Conservation (phyloP, 805 yeast genomes). For the Starmerella riodocensis region DNA sequence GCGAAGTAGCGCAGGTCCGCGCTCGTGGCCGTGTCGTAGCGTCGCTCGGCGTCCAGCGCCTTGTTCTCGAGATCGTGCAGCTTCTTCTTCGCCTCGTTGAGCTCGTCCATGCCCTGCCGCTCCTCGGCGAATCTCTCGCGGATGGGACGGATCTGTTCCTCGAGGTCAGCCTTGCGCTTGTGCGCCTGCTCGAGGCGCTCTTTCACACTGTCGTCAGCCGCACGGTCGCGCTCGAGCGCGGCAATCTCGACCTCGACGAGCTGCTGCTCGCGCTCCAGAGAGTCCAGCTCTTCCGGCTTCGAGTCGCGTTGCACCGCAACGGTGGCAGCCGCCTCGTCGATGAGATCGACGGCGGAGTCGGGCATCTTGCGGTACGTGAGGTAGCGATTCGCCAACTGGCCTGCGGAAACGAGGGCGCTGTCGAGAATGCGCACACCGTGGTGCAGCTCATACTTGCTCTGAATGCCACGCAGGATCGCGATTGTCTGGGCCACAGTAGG, state of each 20-base stretch:
- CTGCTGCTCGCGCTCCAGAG: slow-evolving; percentile 81
- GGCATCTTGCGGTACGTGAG: slow-evolving; percentile 91
- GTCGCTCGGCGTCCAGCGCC: slow-evolving; percentile 93
- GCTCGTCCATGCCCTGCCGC: slow-evolving; percentile 79
- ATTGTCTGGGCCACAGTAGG: slow-evolving; percentile 86
- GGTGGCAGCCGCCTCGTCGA: slow-evolving; percentile 91
- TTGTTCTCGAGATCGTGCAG: slow-evolving; percentile 85
- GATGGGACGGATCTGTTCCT: slow-evolving; percentile 73
- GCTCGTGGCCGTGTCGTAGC: slow-evolving; percentile 84
- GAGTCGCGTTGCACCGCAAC: slow-evolving; percentile 98
- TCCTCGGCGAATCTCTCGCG: slow-evolving; percentile 77
- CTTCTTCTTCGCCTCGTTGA: slow-evolving; percentile 77
- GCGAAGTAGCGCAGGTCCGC: slow-evolving; percentile 96
- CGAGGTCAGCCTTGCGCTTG: slow-evolving; percentile 66
- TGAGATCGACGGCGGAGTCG: slow-evolving; percentile 90
- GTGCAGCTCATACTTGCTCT: slow-evolving; percentile 88
- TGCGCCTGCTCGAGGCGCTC: slow-evolving; percentile 74
- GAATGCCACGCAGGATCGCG: slow-evolving; percentile 91
- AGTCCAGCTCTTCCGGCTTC: slow-evolving; percentile 91
- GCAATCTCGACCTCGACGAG: slow-evolving; percentile 89
- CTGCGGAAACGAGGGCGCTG: slow-evolving; percentile 85
- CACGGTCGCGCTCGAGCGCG: slow-evolving; percentile 91
- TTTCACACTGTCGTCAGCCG: slow-evolving; percentile 65
- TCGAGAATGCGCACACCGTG: slow-evolving; percentile 95
- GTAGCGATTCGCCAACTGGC: slow-evolving; percentile 86